Evolutionary conservation across 768 basidiomycete genomes (phyloP), one percentile per base, ranked within the genome.

Genomic region (Termitomyces sp.): DNA sequence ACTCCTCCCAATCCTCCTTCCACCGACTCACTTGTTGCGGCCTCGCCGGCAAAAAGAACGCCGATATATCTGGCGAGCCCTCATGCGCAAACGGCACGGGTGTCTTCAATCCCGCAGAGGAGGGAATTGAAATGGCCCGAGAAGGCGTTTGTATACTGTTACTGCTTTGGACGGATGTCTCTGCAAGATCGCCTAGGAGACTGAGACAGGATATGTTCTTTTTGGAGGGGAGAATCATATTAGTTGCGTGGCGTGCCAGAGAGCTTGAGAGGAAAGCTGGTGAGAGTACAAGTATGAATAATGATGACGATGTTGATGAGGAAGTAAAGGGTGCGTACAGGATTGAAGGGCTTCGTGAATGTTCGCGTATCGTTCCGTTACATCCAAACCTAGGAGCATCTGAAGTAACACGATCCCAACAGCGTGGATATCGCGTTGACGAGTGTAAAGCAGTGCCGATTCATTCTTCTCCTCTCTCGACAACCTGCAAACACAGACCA

Each of bases 1-100:
- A 74, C 68, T 96, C 94, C 66, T 95, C 93, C 86, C 92, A 98
- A 64, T 98, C 95, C 54, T 92, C 88, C 65, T 91, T 90, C 85
- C 93, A 98, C 58, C 95, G 75, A 65, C 93, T 95, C 3, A 80
- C 70, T 16, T 86, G 83, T 32, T 82, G 77, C 27, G 79, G 69
- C 26, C 71, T 68, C 16, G 67, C 63, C 4, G 80, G 65, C 47
- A 74, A 72, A 68, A 86, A 86, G 67, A 86, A 88, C 42, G 86
- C 86, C 42, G 87, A 87, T 8, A 78, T 76, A 51, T 91, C 87
- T 0, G 90, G 89, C 0, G 89, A 88, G 5, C 81, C 79, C 48
- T 72, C 69, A 57, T 68, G 69, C 48, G 72, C 55, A 24, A 50
- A 51, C 57, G 80, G 76, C n/a, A 81, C 69, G 0, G 86, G 83